phyloP scores from a whole-genome alignment of 257 asterid genomes.

The Jaltomata sinuosa region DNA sequence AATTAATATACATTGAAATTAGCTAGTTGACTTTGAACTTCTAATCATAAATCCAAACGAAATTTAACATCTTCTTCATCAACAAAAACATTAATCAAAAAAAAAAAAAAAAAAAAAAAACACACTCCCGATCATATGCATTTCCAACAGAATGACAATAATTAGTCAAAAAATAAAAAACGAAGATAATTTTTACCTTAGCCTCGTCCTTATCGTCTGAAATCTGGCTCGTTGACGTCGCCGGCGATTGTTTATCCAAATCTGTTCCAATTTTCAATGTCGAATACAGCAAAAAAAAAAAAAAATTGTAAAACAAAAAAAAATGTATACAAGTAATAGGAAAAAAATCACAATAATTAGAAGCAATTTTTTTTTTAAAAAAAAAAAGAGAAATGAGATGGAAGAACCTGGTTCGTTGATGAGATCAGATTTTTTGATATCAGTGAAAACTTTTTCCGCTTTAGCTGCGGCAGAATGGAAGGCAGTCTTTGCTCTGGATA shows the following conservation, averaged over 20 bases:
- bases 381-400: background rate
- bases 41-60: background rate
- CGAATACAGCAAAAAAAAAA: background rate
- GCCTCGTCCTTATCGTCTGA: constrained; percentile 31
- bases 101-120: background rate
- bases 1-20: background rate
- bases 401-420: constrained; percentile 40
- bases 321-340: background rate
- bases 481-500: constrained; percentile 87
- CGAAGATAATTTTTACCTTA: constrained; percentile 31
- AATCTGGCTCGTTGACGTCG: constrained; percentile 36
- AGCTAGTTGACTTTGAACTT: background rate
- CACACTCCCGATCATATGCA: background rate
- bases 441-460: constrained; percentile 97
- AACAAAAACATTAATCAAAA: background rate
- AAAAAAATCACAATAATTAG: too few species aligned
- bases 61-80: background rate
- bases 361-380: too few species aligned
- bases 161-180: background rate
- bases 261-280: constrained; percentile 31
- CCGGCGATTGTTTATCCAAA: constrained; percentile 46
- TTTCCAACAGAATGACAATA: background rate
- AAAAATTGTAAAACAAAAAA: background rate
- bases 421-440: constrained; percentile 74
- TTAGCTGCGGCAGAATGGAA: constrained; percentile 96